These are phyloP conservation scores for Yamadazyma philogaea DNA, from an alignment of 805 yeast genomes.

Conservation along the genomic window DNA sequence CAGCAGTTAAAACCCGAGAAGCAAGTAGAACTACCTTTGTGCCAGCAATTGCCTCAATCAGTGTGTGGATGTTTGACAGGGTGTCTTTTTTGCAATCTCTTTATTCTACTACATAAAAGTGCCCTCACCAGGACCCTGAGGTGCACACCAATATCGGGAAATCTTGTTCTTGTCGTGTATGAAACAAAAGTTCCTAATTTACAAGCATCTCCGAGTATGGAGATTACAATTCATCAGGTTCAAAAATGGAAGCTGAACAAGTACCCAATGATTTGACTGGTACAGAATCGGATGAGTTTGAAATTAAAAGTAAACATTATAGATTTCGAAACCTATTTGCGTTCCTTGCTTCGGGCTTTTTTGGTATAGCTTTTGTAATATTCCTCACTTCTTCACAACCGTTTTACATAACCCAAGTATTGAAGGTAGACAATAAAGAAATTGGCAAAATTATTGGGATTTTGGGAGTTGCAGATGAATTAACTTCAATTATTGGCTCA, in stretches of 20 bases:
- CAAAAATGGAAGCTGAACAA: not conserved
- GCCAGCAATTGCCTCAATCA: too few species aligned
- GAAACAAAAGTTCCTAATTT: not conserved
- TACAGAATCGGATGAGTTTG: not conserved
- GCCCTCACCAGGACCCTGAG: too few species aligned
- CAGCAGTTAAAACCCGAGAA: too few species aligned
- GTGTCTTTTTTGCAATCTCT: too few species aligned
- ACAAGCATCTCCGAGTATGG: conserved; percentile 6
- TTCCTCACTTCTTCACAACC: conserved; percentile 42
- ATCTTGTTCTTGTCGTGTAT: too few species aligned
- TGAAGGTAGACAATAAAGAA: conserved; percentile 21
- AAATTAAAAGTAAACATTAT: conserved; percentile 9
- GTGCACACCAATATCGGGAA: too few species aligned
- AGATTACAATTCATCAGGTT: not conserved
- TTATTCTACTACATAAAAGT: too few species aligned
- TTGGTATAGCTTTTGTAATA: conserved; percentile 37
- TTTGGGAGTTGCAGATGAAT: conserved; percentile 54
- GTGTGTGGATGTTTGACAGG: too few species aligned
- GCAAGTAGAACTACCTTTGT: too few species aligned
- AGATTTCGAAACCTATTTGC: conserved; percentile 26
- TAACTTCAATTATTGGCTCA: conserved; percentile 48
- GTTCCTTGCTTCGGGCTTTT: conserved; percentile 35
- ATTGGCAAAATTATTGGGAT: conserved; percentile 35
- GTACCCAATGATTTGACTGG: not conserved
- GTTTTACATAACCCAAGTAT: conserved; percentile 33